phyloP scores from a whole-genome alignment of 1,139 yeast species.

The Blastobotrys arbuscula region DNA sequence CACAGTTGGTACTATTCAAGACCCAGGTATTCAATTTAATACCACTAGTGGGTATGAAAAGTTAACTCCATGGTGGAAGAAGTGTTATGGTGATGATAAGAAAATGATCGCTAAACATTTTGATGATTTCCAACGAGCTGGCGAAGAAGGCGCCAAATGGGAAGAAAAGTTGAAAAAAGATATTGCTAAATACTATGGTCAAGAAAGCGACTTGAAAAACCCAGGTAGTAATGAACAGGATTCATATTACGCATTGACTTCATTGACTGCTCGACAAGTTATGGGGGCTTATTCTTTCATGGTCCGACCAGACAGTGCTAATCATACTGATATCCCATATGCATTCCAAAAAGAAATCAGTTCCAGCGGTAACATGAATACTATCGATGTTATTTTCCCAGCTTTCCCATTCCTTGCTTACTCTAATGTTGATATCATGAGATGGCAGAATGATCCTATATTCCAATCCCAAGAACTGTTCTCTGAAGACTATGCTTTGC shows the following conservation, averaged over 20 bases:
- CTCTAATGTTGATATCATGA: conserved; percentile 3
- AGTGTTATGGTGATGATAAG: conserved; percentile 1
- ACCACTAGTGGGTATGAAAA: conserved; percentile 1
- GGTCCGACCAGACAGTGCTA: neutral
- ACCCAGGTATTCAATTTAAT: conserved; percentile 3
- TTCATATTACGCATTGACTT: conserved; percentile 10
- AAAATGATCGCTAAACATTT: conserved; percentile 5
- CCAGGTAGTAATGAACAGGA: conserved; percentile 9
- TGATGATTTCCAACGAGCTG: conserved; percentile 5
- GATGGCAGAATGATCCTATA: conserved; percentile 7
- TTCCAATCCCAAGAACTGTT: conserved; percentile 6
- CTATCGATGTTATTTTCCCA: conserved; percentile 13
- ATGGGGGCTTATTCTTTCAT: conserved; percentile 4
- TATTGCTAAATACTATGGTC: conserved; percentile 5
- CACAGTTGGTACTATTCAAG: conserved; percentile 7
- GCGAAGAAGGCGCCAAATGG: neutral
- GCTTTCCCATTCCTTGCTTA: conserved; percentile 10
- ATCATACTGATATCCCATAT: conserved; percentile 6
- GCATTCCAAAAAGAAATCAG: conserved; percentile 10
- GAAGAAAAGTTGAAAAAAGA: conserved; percentile 4
- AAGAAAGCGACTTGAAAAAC: conserved; percentile 2
- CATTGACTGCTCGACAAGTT: conserved; percentile 9
- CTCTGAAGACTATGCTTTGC: conserved; percentile 8
- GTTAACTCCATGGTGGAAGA: conserved; percentile 12
- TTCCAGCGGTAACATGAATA: conserved; percentile 9